These are phyloP conservation scores for Telfairia occidentalis DNA, from an alignment of 331 rosid species.

Conservation along the genomic window DNA sequence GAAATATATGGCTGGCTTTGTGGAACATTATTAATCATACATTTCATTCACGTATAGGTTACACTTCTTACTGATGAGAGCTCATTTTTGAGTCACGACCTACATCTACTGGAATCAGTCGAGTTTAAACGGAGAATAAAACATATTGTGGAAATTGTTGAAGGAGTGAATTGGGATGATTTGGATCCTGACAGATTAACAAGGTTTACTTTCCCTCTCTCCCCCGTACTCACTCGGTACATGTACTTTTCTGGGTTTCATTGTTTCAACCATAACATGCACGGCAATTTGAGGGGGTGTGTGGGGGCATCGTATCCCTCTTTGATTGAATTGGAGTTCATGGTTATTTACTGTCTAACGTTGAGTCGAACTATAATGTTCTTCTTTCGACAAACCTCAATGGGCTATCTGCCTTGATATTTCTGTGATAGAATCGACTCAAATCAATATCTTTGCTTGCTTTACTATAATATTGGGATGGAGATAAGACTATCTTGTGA, in stretches of 20 bases:
- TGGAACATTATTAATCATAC: background rate
- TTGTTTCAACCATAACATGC: background rate
- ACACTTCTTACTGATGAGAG: slow-evolving; percentile 37
- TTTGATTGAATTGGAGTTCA: background rate
- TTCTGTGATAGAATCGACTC: background rate
- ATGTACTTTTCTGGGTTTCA: background rate
- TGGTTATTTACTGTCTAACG: background rate
- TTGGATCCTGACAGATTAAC: slow-evolving; percentile 75
- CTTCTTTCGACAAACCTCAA: background rate
- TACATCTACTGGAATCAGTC: slow-evolving; percentile 77
- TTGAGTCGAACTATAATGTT: background rate
- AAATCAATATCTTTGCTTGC: background rate
- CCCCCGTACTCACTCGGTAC: background rate
- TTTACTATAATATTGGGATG: background rate
- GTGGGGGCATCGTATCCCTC: background rate
- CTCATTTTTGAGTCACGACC: slow-evolving; percentile 80
- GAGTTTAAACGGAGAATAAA: slow-evolving; percentile 81
- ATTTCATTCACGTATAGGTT: slow-evolving; percentile 32
- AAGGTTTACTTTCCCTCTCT: slow-evolving; percentile 34
- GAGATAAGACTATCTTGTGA: background rate
- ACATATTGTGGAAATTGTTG: slow-evolving; percentile 69
- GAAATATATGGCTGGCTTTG: background rate
- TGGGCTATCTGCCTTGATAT: background rate
- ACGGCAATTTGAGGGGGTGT: background rate
- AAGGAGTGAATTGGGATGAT: slow-evolving; percentile 70